Conservation (phyloP, 179 eudicot species). For the Monotropa hypopitys region DNA sequence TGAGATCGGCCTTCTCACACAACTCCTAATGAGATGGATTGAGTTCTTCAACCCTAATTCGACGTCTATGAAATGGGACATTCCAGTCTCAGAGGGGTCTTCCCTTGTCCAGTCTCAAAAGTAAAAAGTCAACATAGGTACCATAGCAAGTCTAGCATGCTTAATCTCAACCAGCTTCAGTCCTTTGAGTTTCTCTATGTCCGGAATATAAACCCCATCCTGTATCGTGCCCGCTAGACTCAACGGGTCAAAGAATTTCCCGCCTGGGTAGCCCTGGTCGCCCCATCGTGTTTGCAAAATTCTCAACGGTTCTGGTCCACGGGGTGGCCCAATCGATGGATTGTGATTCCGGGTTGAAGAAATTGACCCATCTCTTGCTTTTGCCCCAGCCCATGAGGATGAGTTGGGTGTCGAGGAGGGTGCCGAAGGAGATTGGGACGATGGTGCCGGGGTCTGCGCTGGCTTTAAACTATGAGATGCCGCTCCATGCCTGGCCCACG, state of each 20-base stretch:
- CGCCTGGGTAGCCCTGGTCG: slow-evolving; percentile 91
- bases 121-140: slow-evolving; percentile 83
- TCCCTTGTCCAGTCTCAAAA: slow-evolving; percentile 95
- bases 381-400: slow-evolving; percentile 97
- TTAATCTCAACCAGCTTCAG: slow-evolving; percentile 84
- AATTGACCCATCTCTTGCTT: slow-evolving; percentile 96
- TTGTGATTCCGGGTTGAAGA: slow-evolving; percentile 84
- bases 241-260: slow-evolving; percentile 86
- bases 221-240: slow-evolving; percentile 45
- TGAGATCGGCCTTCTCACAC: too few species aligned
- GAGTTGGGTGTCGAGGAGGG: slow-evolving; percentile 83
- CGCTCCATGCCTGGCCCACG: slow-evolving; percentile 85
- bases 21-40: too few species aligned
- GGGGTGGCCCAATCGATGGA: slow-evolving; percentile 98
- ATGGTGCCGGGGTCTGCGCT: slow-evolving; percentile 86
- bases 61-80: too few species aligned
- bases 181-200: slow-evolving; percentile 70
- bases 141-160: slow-evolving; percentile 87
- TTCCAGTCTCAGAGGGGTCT: slow-evolving; percentile 87
- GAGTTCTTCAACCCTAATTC: slow-evolving; percentile 59
- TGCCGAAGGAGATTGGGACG: slow-evolving; percentile 75
- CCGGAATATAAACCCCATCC: slow-evolving; percentile 54
- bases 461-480: slow-evolving; percentile 90
- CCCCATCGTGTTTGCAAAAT: slow-evolving; percentile 82
- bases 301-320: slow-evolving; percentile 75